These are phyloP conservation scores for Monilinia laxa DNA, from an alignment of 2,329 filamentous ascomycete genomes.

Conservation along the genomic window DNA sequence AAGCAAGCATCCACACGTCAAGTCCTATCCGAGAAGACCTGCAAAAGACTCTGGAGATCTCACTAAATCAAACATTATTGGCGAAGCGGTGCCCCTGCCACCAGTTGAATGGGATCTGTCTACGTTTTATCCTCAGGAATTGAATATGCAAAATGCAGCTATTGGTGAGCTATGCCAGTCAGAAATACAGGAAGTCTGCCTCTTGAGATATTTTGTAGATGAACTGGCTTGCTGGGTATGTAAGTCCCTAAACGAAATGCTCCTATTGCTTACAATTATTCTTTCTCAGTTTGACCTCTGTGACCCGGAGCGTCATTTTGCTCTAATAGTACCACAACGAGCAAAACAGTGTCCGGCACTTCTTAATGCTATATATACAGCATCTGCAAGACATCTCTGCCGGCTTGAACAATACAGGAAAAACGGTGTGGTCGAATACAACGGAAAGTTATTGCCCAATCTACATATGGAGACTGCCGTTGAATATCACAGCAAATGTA, in stretches of 20 bases:
- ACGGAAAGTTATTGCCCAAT: conserved; percentile 34
- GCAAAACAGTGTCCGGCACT: conserved; percentile 45
- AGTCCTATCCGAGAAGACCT: conserved; percentile 19
- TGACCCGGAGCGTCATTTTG: conserved; percentile 45
- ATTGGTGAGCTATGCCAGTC: conserved; percentile 16
- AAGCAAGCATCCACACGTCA: conserved; percentile 9
- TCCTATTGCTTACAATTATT: conserved; percentile 3
- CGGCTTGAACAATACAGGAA: conserved; percentile 36
- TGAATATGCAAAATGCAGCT: background rate
- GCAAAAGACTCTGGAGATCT: conserved; percentile 1
- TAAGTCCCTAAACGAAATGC: background rate
- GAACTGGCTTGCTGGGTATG: conserved; percentile 34
- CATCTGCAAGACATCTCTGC: conserved; percentile 43
- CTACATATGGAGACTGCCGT: conserved; percentile 43
- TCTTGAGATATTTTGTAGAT: conserved; percentile 36
- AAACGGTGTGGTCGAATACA: conserved; percentile 33
- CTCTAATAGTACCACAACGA: conserved; percentile 44
- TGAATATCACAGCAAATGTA: conserved; percentile 45
- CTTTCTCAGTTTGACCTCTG: conserved; percentile 44
- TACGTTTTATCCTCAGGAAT: background rate
- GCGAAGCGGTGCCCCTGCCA: background rate
- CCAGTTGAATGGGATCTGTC: background rate
- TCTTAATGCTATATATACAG: conserved; percentile 39
- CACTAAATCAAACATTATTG: background rate
- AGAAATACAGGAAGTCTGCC: conserved; percentile 32